Evolutionary conservation across 1,284 basidiomycete species (phyloP).

Genomic region (Gomphus bonarii): DNA sequence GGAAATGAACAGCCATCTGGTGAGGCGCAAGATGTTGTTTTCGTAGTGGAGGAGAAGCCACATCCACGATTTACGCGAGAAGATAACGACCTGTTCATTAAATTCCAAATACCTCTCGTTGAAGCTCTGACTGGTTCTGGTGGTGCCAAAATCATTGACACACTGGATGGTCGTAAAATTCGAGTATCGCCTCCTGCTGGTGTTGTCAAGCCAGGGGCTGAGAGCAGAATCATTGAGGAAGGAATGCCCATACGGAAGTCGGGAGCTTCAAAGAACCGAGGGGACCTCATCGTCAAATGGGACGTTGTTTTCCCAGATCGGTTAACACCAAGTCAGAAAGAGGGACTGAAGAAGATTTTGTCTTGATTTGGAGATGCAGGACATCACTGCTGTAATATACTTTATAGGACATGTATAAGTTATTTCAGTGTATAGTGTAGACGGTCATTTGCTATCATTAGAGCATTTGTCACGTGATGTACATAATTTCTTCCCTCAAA

Average conservation of each 20-base stretch:
- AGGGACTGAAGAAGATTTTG: conserved; percentile 66
- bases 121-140: conserved; percentile 67
- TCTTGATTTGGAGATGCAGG: conserved; percentile 19
- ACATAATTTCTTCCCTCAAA: too few relatives aligned
- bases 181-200: conserved; percentile 60
- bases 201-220: conserved; percentile 71
- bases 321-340: conserved; percentile 67
- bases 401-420: not conserved
- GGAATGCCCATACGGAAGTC: conserved; percentile 90
- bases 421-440: not conserved
- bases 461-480: not conserved
- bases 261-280: conserved; percentile 60
- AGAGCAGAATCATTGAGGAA: conserved; percentile 62
- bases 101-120: conserved; percentile 61
- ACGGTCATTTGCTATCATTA: not conserved
- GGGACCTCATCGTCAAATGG: conserved; percentile 78
- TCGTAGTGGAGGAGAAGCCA: conserved; percentile 87
- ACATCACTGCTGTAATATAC: not conserved
- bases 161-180: conserved; percentile 72
- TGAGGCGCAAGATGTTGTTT: conserved; percentile 78
- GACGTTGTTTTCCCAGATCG: conserved; percentile 77
- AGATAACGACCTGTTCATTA: conserved; percentile 69
- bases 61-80: conserved; percentile 68
- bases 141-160: conserved; percentile 45
- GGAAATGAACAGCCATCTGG: conserved; percentile 73